Base-by-base conservation (phyloP, 148 eudicot species). In the Heliosperma pusillum region DNA sequence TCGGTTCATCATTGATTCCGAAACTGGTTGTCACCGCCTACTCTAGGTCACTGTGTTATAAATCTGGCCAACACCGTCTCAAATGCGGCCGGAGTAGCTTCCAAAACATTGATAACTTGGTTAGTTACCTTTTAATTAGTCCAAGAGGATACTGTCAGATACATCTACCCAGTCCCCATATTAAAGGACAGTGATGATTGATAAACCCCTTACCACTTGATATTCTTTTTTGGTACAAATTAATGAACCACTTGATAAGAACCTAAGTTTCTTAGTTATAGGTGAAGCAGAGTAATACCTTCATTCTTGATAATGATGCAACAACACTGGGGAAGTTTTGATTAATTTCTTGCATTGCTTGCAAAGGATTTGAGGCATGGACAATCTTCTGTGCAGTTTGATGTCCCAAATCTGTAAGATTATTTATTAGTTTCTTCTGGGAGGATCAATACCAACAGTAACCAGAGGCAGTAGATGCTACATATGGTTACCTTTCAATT, bases 371-470 rank as follows among this genome's bases (percentile, higher is more conserved):
- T 65, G 99, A 89, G 59, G 99, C 96, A 70, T 90, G 99, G 77
- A 96, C 91, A 62, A 96, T 92, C 86, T 91, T 90, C 79, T 96
- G 99, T 25, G 96, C 97, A 82, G 97, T 92, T 87, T 96, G 99
- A 85, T 96, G 97, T 70, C 99, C 99, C 82, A 96, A 83, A 88
- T 96, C 99, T 96, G 89, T 30, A 30, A 20, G 42, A 53, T 29
- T 55, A 19, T 2, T 66, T 44, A 30, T 70, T 71, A 7, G 50
- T 16, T 26, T 66, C 26, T 71, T 71, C 29, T 21, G 33, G 25
- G 21, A 45, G 72, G 65, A 50, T 68, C 15, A 33, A 21, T 20
- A 40, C 60, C 75, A 74, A 69, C 33, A 63, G 10, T 55, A 69
- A 70, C 21, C 26, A 69, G 47, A 70, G n/a, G 68, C 44, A 60